These are phyloP conservation scores for Colletotrichum caudatum DNA, from an alignment of 2,329 filamentous ascomycete genomes.

Conservation along the genomic window DNA sequence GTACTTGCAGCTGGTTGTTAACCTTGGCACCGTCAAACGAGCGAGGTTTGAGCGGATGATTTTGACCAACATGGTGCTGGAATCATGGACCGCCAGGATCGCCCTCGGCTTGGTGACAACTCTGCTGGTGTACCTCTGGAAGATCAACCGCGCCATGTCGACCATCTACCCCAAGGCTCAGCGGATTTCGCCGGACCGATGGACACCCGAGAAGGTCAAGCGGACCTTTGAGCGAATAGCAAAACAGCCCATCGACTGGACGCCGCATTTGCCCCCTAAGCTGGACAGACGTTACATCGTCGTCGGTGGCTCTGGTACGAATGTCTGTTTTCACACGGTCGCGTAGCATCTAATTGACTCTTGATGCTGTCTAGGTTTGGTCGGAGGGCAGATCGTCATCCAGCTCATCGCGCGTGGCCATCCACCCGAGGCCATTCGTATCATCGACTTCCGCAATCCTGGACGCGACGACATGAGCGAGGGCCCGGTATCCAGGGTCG, in stretches of 20 bases:
- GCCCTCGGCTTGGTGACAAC: conserved; percentile 22
- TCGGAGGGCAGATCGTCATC: conserved; percentile 66
- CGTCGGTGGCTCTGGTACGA: conserved; percentile 60
- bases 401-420: conserved; percentile 67
- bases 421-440: conserved; percentile 62
- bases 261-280: conserved; percentile 53
- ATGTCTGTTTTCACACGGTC: neutral
- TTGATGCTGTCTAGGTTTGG: conserved; percentile 56
- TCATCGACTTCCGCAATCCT: conserved; percentile 63
- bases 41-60: neutral
- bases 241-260: conserved; percentile 54
- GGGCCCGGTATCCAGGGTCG: conserved; percentile 51
- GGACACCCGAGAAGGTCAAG: conserved; percentile 53
- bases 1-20: neutral
- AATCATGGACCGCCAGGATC: conserved; percentile 28
- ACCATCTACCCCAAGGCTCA: conserved; percentile 52
- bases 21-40: neutral
- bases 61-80: conserved; percentile 20
- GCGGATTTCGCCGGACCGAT: conserved; percentile 50
- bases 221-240: conserved; percentile 52
- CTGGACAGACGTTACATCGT: conserved; percentile 58
- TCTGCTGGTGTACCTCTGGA: conserved; percentile 51
- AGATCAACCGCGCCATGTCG: conserved; percentile 53
- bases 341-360: neutral
- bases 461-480: conserved; percentile 56